These are phyloP conservation scores for Blastocystis sp. DNA, from an alignment of 352 stramenopile genomes.

Conservation along the genomic window DNA sequence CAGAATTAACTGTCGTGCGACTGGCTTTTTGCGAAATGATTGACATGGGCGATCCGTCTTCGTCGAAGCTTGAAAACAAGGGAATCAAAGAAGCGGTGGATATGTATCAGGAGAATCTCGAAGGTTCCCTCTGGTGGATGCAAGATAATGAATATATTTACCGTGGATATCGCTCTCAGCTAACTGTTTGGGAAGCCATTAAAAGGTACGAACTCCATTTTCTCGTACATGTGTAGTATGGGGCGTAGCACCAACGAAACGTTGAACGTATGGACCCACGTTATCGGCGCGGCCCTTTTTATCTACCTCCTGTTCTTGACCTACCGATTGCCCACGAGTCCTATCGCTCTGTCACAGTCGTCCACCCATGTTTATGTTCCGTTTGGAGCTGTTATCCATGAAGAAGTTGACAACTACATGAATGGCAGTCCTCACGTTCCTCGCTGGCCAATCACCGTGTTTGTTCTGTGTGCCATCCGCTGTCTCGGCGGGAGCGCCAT, in stretches of 20 bases:
- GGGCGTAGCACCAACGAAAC: constrained; percentile 50
- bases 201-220: not conserved
- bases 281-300: constrained; percentile 15
- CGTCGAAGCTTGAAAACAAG: not conserved
- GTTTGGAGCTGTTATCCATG: not conserved
- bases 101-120: constrained; percentile 46
- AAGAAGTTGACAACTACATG: not conserved
- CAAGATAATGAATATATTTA: constrained; percentile 54
- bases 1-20: not conserved
- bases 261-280: constrained; percentile 53
- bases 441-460: constrained; percentile 50
- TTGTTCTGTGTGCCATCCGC: constrained; percentile 43
- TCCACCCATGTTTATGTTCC: no score
- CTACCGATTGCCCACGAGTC: not conserved
- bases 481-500: constrained; percentile 24
- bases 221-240: not conserved
- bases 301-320: constrained; percentile 45
- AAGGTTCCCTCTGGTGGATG: constrained; percentile 20
- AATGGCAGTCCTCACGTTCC: not conserved
- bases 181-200: constrained; percentile 23
- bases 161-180: constrained; percentile 8
- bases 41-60: not conserved
- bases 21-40: not conserved
- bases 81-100: not conserved
- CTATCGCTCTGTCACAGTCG: no score